A percentile compares a stretch with the other conserved stretches of the same genome.
Conservation (phyloP, 23 red algal genomes). For the Chondrus crispus region DNA sequence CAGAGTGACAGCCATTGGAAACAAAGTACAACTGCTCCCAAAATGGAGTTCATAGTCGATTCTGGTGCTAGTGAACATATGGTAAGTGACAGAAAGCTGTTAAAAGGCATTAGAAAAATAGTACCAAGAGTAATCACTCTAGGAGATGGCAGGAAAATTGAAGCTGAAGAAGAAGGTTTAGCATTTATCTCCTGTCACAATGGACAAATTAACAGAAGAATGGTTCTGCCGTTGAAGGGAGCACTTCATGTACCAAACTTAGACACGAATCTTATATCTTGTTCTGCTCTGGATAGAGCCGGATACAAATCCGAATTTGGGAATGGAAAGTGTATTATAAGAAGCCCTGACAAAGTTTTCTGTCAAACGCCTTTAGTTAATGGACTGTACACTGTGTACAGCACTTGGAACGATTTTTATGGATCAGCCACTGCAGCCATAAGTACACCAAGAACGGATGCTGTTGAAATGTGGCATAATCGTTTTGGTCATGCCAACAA, state of each 20-base stretch:
- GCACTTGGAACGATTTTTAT: no score
- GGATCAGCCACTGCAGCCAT: no score
- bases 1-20: background rate
- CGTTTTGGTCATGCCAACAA: background rate
- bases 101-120: background rate
- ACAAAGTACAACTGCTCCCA: background rate
- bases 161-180: background rate
- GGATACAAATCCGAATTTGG: background rate
- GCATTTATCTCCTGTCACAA: no score
- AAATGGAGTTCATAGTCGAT: background rate
- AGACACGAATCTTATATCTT: background rate
- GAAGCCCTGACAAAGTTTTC: background rate
- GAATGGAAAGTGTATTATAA: background rate
- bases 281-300: background rate
- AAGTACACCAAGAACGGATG: no score
- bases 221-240: background rate
- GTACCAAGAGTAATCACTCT: background rate
- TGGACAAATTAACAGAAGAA: background rate
- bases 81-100: background rate
- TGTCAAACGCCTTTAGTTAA: background rate
- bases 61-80: background rate
- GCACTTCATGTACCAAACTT: background rate
- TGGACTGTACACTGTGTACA: background rate
- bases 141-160: background rate
- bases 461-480: background rate